phyloP scores from a whole-genome alignment of 805 yeast genomes.

The Nakazawaea molendinolei region DNA sequence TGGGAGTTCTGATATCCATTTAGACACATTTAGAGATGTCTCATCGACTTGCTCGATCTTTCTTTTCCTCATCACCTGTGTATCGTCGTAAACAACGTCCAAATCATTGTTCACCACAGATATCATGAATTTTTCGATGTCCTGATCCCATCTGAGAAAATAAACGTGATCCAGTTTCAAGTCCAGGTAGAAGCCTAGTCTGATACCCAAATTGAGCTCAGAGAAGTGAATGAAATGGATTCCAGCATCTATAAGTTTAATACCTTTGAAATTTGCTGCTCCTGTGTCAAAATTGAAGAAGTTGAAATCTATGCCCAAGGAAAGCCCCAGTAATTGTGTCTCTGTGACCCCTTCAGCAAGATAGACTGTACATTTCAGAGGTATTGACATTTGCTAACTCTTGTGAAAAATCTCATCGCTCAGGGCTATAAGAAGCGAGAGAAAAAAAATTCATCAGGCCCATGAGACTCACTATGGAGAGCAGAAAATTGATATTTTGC shows the following conservation, averaged over 20 bases:
- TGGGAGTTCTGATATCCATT: conserved; percentile 23
- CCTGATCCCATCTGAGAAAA: conserved; percentile 30
- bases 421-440: no score
- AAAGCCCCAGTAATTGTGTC: neutral
- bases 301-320: conserved; percentile 40
- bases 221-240: conserved; percentile 51
- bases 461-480: no score
- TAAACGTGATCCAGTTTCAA: conserved; percentile 29
- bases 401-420: neutral
- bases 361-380: conserved; percentile 7
- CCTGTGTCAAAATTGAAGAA: conserved; percentile 29
- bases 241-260: conserved; percentile 45
- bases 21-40: conserved; percentile 21
- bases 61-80: neutral
- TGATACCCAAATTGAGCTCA: conserved; percentile 26
- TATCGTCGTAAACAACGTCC: neutral
- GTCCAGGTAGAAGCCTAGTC: conserved; percentile 32
- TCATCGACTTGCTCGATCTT: conserved; percentile 23
- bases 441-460: neutral
- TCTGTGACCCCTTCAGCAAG: neutral
- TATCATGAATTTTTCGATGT: conserved; percentile 24
- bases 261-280: conserved; percentile 37
- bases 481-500: no score
- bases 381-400: conserved; percentile 2
- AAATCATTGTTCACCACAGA: conserved; percentile 13